Evolutionary conservation across 2,329 filamentous ascomycete genomes (phyloP), one percentile per base, ranked within the genome.

Genomic region (Penicillium digitatum): DNA sequence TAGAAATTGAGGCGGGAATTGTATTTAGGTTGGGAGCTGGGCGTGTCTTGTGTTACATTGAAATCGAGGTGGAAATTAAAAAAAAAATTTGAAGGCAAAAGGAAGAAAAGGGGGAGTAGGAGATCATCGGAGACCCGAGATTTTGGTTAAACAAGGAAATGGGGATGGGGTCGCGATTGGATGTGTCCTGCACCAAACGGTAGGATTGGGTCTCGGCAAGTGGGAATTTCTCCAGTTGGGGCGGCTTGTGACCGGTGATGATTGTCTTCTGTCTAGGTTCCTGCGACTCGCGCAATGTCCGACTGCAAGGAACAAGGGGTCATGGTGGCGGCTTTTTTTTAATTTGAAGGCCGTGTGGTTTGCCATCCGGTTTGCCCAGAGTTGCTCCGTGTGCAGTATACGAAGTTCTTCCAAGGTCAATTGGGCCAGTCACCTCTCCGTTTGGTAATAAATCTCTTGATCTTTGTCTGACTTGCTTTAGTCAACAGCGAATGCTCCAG

Each of bases 281-380:
- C 54, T 61, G 57, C 48, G 43, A 52, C 35, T 51, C 24, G 45
- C 43, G 48, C 46, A 35, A 59, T 54, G 22, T 54, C 51, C 54
- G 45, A 20, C 56, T 62, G 61, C 60, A 63, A 63, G 61, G 61
- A 59, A 62, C 60, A 56, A 48, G 58, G 47, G 29, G 29, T 31
- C 16, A 35, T 49, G 31, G 61, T 57, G 56, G 58, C 51, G 39
- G 57, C 44, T 47, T 51, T 26, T 51, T 26, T 29, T 56, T 44
- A 26, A 34, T 54, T 52, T 37, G 9, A 37, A 27, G 38, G n/a
- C 38, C 38, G n/a, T 31, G 22, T 45, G 27, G 22, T 27, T 43
- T 45, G 11, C 3, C 34, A 35, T 11, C 29, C 5, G 31, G 29
- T 29, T 42, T 38, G 4, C 7, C n/a, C 45, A 3, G 31, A 18